phyloP scores from a whole-genome alignment of 2,329 filamentous ascomycete species.

The Stachybotrys echinatus region DNA sequence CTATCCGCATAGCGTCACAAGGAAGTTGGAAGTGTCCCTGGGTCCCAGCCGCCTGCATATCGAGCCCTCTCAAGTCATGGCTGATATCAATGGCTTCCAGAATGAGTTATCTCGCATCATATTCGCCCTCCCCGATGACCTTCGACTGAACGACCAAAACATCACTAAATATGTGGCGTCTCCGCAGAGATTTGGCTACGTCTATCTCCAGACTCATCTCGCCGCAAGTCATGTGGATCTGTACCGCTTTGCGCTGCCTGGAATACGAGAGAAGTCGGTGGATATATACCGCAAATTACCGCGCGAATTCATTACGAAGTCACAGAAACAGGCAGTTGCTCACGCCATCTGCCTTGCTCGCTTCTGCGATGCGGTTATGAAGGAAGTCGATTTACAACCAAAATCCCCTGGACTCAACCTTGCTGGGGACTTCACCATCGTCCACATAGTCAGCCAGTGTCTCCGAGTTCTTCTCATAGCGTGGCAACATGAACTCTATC shows the following conservation, averaged over 20 bases:
- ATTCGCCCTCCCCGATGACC: constrained; percentile 24
- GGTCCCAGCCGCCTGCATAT: constrained; percentile 12
- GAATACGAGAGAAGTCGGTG: constrained; percentile 22
- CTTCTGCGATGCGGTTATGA: constrained; percentile 28
- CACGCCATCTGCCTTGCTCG: constrained; percentile 30
- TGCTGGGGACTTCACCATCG: constrained; percentile 23
- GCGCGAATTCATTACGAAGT: constrained; percentile 26
- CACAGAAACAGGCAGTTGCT: constrained; percentile 32
- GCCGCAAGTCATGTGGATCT: constrained; percentile 31
- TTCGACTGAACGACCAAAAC: constrained; percentile 27
- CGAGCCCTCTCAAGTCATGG: constrained; percentile 32
- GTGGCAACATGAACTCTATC: constrained; percentile 27
- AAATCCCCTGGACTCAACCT: constrained; percentile 17
- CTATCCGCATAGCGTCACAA: constrained; percentile 14
- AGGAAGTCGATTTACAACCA: constrained; percentile 18
- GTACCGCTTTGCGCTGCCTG: constrained; percentile 32
- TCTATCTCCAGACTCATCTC: constrained; percentile 30
- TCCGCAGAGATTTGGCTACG: constrained; percentile 25
- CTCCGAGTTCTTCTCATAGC: constrained; percentile 28
- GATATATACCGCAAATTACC: constrained; percentile 29
- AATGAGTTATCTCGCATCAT: constrained; percentile 29
- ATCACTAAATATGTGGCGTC: constrained; percentile 23
- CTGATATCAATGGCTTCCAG: constrained; percentile 29
- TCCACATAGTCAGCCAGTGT: constrained; percentile 23
- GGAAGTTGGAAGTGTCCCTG: constrained; percentile 15